These are phyloP conservation scores for Sporothrix sp. DNA, from an alignment of 2,329 filamentous ascomycete genomes.

Conservation along the genomic window DNA sequence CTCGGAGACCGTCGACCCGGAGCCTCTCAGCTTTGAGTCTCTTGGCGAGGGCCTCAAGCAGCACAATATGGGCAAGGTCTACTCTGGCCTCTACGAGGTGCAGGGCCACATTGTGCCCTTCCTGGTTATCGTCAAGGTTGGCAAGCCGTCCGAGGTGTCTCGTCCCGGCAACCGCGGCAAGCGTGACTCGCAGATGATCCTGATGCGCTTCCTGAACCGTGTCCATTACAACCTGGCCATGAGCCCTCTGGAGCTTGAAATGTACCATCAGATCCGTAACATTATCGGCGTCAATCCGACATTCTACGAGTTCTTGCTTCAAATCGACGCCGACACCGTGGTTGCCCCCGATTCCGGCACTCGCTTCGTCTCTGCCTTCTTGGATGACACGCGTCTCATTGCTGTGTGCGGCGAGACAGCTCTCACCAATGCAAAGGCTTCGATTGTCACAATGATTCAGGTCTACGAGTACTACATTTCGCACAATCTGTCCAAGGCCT, in stretches of 20 bases:
- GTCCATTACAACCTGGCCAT: conserved; percentile 96
- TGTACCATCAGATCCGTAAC: conserved; percentile 97
- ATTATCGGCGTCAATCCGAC: conserved; percentile 98
- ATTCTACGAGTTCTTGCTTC: conserved; percentile 93
- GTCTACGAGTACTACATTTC: conserved; percentile 99
- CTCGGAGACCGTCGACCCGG: conserved; percentile 84
- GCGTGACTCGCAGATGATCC: conserved; percentile 95
- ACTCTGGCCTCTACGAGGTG: conserved; percentile 94
- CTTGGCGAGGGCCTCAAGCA: conserved; percentile 93
- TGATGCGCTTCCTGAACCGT: conserved; percentile 98
- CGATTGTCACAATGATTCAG: conserved; percentile 97
- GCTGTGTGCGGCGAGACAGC: conserved; percentile 92
- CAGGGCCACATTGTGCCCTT: conserved; percentile 97
- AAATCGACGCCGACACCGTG: conserved; percentile 95
- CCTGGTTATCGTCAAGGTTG: conserved; percentile 92
- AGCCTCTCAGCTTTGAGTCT: conserved; percentile 92
- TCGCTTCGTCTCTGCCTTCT: conserved; percentile 82
- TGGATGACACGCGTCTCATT: conserved; percentile 87
- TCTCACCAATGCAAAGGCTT: conserved; percentile 84
- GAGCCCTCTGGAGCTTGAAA: conserved; percentile 93
- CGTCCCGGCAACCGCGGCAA: conserved; percentile 97
- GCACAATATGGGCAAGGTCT: conserved; percentile 99
- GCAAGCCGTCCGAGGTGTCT: conserved; percentile 92
- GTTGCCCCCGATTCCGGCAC: conserved; percentile 83
- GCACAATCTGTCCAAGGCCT: conserved; percentile 91